Percentiles rank a stretch among this genome's conserved stretches.
Evolutionary conservation across 2,329 filamentous ascomycete genomes (phyloP).

Genomic region (Neocatenulostroma microsporum): DNA sequence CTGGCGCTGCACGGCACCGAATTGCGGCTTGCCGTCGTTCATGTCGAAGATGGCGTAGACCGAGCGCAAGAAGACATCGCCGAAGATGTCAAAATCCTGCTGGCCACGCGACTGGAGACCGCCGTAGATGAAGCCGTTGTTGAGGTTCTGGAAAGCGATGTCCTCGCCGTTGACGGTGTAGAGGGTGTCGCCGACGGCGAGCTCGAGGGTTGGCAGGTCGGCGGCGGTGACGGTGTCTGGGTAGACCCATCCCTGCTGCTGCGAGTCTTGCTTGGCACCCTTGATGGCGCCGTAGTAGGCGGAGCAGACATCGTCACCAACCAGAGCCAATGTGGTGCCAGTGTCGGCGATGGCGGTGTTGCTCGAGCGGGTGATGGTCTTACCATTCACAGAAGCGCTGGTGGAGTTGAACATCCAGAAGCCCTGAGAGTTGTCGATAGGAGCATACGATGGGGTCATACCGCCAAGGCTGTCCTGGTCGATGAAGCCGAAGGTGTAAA

Average conservation of each 20-base stretch:
- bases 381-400: slow-evolving; percentile 51
- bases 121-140: slow-evolving; percentile 52
- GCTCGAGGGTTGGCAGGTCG: slow-evolving; percentile 52
- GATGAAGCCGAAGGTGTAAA: slow-evolving; percentile 68
- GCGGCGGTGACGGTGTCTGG: slow-evolving; percentile 46
- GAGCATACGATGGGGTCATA: slow-evolving; percentile 43
- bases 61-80: slow-evolving; percentile 56
- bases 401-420: slow-evolving; percentile 61
- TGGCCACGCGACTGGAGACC: slow-evolving; percentile 57
- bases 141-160: slow-evolving; percentile 50
- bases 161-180: slow-evolving; percentile 58
- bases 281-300: slow-evolving; percentile 58
- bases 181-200: slow-evolving; percentile 56
- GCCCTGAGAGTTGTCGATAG: slow-evolving; percentile 55
- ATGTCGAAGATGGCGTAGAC: slow-evolving; percentile 61
- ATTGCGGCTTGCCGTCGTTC: slow-evolving; percentile 48
- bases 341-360: slow-evolving; percentile 67
- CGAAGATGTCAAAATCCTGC: slow-evolving; percentile 55
- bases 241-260: slow-evolving; percentile 60
- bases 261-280: slow-evolving; percentile 43
- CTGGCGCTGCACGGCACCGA: slow-evolving; percentile 51
- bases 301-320: slow-evolving; percentile 54
- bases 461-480: slow-evolving; percentile 52
- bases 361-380: slow-evolving; percentile 41
- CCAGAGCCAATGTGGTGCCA: slow-evolving; percentile 59